Evolutionary conservation across 805 yeast species (phyloP).

Genomic region (Metschnikowia corniflorae): DNA sequence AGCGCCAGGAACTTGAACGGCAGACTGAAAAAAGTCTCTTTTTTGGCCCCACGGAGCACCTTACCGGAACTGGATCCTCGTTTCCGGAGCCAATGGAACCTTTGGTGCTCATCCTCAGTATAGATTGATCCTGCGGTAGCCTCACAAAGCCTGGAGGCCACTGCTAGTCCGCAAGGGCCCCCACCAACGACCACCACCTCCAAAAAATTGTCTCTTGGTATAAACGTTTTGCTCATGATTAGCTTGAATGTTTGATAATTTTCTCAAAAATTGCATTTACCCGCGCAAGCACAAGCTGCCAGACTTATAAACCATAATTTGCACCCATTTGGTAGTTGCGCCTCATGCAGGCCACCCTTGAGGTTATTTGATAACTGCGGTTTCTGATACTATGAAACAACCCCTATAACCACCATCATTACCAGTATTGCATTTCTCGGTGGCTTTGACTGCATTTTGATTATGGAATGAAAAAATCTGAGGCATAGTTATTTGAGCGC

Average conservation of each 20-base stretch:
- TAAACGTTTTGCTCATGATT: not conserved
- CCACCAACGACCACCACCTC: slow-evolving; percentile 44
- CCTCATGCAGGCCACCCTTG: slow-evolving; percentile 9
- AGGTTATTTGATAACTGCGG: slow-evolving; percentile 9
- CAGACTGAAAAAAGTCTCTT: slow-evolving; percentile 15
- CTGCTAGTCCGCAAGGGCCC: slow-evolving; percentile 45
- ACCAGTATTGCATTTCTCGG: no score
- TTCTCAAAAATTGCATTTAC: not conserved
- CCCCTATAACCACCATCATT: no score
- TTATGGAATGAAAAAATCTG: no score
- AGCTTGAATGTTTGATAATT: not conserved
- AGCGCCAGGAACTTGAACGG: slow-evolving; percentile 14
- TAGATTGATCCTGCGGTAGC: slow-evolving; percentile 39
- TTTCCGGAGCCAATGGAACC: slow-evolving; percentile 43
- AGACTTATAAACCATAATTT: slow-evolving; percentile 2
- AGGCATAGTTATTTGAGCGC: no score
- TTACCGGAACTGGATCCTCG: slow-evolving; percentile 27
- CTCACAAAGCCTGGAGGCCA: slow-evolving; percentile 41
- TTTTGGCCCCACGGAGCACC: slow-evolving; percentile 11
- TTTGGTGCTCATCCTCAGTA: slow-evolving; percentile 46
- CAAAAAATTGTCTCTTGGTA: slow-evolving; percentile 21
- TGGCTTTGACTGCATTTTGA: no score
- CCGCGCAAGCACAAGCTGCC: not conserved
- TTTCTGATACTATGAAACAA: no score
- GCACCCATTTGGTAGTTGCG: slow-evolving; percentile 14